Evolutionary conservation across 768 basidiomycete species (phyloP).

Genomic region (Serpula lacrymans): DNA sequence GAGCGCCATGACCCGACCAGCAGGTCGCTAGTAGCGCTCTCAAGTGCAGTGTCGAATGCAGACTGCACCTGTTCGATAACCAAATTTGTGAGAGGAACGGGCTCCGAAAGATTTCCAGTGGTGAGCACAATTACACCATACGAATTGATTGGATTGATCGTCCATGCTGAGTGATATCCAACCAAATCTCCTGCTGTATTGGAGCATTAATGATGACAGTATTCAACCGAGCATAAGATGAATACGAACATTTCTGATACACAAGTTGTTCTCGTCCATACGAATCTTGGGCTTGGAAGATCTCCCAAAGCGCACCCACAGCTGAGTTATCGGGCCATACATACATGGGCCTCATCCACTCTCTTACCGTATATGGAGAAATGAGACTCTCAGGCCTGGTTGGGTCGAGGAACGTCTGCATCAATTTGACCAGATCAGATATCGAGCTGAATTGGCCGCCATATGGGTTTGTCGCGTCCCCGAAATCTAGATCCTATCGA

Average conservation of each 20-base stretch:
- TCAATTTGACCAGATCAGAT: constrained; percentile 39
- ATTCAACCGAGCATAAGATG: not conserved
- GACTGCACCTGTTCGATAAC: constrained; percentile 31
- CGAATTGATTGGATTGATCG: constrained; percentile 35
- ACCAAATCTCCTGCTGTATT: constrained; percentile 36
- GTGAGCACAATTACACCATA: constrained; percentile 41
- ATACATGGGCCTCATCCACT: constrained; percentile 41
- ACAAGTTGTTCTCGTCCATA: constrained; percentile 34
- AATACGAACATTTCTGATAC: constrained; percentile 6
- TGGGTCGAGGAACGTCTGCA: constrained; percentile 46
- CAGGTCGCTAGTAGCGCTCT: constrained; percentile 18
- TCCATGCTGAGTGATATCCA: constrained; percentile 39
- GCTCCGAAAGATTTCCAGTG: constrained; percentile 34
- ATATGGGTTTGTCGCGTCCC: constrained; percentile 37
- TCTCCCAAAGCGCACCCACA: constrained; percentile 44
- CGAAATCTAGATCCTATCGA: constrained; percentile 37
- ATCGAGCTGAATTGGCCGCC: constrained; percentile 53
- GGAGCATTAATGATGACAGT: not conserved
- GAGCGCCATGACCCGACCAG: constrained; percentile 35
- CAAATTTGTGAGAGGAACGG: constrained; percentile 29
- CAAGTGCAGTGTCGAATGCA: constrained; percentile 29
- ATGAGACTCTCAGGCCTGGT: constrained; percentile 29
- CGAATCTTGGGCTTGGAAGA: constrained; percentile 26
- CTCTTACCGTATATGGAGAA: constrained; percentile 31
- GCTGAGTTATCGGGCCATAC: constrained; percentile 36